phyloP scores from a whole-genome alignment of 2,329 filamentous ascomycete species.

The Cercospora sp. region DNA sequence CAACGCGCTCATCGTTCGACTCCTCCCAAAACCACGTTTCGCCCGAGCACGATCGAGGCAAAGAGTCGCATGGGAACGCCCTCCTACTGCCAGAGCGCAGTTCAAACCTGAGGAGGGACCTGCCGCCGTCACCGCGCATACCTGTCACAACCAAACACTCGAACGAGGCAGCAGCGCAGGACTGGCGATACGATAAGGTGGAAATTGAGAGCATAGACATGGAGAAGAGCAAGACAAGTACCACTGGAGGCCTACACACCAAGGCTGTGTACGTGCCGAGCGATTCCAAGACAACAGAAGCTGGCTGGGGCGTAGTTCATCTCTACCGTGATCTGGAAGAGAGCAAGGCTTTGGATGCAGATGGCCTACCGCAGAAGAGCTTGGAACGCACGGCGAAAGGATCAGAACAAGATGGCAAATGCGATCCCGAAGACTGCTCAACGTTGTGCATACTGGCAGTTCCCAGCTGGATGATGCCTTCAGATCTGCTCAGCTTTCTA shows the following conservation, averaged over 20 bases:
- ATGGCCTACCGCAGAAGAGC: slow-evolving; percentile 42
- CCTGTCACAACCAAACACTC: slow-evolving; percentile 40
- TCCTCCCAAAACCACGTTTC: slow-evolving; percentile 19
- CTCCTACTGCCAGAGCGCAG: slow-evolving; percentile 39
- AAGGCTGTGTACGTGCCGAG: slow-evolving; percentile 78
- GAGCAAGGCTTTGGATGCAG: slow-evolving; percentile 60
- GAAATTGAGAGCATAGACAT: slow-evolving; percentile 80
- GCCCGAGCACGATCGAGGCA: slow-evolving; percentile 22
- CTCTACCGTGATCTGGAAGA: slow-evolving; percentile 85
- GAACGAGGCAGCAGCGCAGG: slow-evolving; percentile 55
- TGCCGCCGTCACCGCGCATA: slow-evolving; percentile 38
- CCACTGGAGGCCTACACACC: slow-evolving; percentile 63
- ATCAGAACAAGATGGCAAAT: slow-evolving; percentile 28
- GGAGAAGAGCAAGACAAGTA: slow-evolving; percentile 42
- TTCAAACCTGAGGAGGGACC: slow-evolving; percentile 40
- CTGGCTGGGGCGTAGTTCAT: slow-evolving; percentile 91
- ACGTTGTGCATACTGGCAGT: slow-evolving; percentile 93
- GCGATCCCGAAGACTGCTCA: slow-evolving; percentile 68
- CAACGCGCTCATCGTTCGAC: slow-evolving; percentile 18
- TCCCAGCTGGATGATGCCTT: slow-evolving; percentile 87
- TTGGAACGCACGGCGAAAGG: slow-evolving; percentile 26
- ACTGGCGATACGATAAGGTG: slow-evolving; percentile 82
- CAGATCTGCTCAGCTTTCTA: slow-evolving; percentile 87
- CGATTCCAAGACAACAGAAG: slow-evolving; percentile 68
- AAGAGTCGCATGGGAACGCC: slow-evolving; percentile 39